phyloP scores from a whole-genome alignment of 441 rosid genomes.

The Croton setiger region DNA sequence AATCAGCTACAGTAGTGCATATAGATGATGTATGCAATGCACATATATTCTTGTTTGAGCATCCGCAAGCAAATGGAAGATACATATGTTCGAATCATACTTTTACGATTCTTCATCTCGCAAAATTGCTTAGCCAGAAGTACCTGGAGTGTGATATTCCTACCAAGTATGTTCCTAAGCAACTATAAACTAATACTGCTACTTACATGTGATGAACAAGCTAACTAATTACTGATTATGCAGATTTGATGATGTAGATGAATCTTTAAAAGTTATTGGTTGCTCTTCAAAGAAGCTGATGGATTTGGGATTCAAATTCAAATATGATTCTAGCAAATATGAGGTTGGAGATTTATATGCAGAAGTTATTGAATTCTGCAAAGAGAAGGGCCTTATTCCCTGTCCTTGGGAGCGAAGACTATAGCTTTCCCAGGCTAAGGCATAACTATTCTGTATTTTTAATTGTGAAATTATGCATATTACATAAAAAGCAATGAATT shows the following conservation, averaged over 20 bases:
- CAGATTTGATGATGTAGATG: slow-evolving; percentile 10
- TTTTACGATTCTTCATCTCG: slow-evolving; percentile 41
- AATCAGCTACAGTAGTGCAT: slow-evolving; percentile 29
- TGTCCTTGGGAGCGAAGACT: background rate
- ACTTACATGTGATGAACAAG: too few species aligned
- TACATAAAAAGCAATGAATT: too few species aligned
- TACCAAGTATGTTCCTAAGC: slow-evolving; percentile 34
- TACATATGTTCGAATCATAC: slow-evolving; percentile 64
- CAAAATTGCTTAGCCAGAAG: slow-evolving; percentile 40
- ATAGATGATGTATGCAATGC: slow-evolving; percentile 67
- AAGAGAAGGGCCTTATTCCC: slow-evolving; percentile 2
- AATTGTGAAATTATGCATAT: too few species aligned
- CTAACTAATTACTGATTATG: background rate
- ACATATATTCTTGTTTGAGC: slow-evolving; percentile 61
- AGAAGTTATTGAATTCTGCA: slow-evolving; percentile 12
- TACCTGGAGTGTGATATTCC: slow-evolving; percentile 60
- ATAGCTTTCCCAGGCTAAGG: too few species aligned
- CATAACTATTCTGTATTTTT: too few species aligned
- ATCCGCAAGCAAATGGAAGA: slow-evolving; percentile 61
- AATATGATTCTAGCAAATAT: background rate
- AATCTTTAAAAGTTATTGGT: background rate
- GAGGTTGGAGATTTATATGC: background rate
- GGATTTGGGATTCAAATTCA: slow-evolving; percentile 16
- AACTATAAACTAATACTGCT: too few species aligned
- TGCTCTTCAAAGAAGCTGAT: slow-evolving; percentile 2